These are phyloP conservation scores for Monilinia laxa DNA, from an alignment of 2,329 filamentous ascomycete genomes.

Conservation along the genomic window DNA sequence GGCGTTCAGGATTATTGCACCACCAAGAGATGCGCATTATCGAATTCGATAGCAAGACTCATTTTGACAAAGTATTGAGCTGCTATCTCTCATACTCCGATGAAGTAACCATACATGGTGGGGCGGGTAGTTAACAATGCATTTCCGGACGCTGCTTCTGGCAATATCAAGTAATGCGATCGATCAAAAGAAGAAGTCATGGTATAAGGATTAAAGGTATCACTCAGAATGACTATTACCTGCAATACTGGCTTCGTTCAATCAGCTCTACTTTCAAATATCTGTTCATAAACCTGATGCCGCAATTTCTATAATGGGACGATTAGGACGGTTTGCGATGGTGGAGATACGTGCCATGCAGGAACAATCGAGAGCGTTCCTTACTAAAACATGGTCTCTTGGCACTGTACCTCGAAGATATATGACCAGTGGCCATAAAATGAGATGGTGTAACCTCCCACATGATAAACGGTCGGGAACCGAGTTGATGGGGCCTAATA, in stretches of 20 bases:
- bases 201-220: neutral
- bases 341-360: neutral
- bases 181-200: neutral
- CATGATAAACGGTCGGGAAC: slow-evolving; percentile 4
- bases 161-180: neutral
- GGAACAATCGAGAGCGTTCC: neutral
- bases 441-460: slow-evolving; percentile 16
- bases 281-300: neutral
- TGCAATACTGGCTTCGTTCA: slow-evolving; percentile 6
- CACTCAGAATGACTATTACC: neutral
- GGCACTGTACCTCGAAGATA: neutral
- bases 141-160: neutral
- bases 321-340: neutral
- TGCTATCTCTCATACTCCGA: neutral
- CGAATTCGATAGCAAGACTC: slow-evolving; percentile 1
- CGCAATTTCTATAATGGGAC: neutral
- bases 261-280: neutral
- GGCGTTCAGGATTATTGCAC: neutral
- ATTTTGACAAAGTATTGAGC: neutral
- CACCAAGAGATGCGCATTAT: slow-evolving; percentile 15
- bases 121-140: neutral
- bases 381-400: neutral
- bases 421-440: neutral
- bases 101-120: neutral
- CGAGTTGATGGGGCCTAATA: neutral